phyloP scores from a whole-genome alignment of 2,329 filamentous ascomycete genomes.

The Pyrenophora graminea region DNA sequence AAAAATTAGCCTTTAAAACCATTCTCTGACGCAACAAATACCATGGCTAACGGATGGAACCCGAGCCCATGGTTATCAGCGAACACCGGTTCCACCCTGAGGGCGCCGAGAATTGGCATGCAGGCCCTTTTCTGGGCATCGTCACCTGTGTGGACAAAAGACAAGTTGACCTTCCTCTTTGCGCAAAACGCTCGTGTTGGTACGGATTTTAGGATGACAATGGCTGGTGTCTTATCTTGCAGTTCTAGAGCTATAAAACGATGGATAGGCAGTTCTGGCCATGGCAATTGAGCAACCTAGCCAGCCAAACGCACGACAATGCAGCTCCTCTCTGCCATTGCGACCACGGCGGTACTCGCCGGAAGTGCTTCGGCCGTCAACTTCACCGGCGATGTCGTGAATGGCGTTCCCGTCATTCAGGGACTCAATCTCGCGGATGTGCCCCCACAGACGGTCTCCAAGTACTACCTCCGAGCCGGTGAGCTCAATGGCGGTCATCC shows the following conservation, averaged over 20 bases:
- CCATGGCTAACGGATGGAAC: too few species aligned
- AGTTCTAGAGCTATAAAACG: conserved; percentile 17
- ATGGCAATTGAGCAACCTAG: neutral
- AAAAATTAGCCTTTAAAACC: too few species aligned
- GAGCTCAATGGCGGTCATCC: conserved; percentile 46
- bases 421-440: conserved; percentile 44
- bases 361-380: conserved; percentile 27
- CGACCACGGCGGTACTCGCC: conserved; percentile 23
- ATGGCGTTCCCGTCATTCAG: conserved; percentile 39
- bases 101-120: conserved; percentile 10
- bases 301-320: conserved; percentile 17
- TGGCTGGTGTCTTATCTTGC: conserved; percentile 22
- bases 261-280: neutral
- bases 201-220: neutral
- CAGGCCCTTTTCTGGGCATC: conserved; percentile 30
- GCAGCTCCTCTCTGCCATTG: conserved; percentile 31
- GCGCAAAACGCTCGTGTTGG: conserved; percentile 22
- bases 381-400: conserved; percentile 40
- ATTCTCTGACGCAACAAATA: too few species aligned
- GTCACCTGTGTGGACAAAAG: conserved; percentile 26
- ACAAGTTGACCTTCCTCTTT: conserved; percentile 37
- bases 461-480: conserved; percentile 46
- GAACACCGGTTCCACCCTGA: neutral
- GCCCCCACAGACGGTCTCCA: conserved; percentile 42
- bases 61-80: neutral